Conservation (phyloP, 345 rosid species). For the Eucalyptus marginata region DNA sequence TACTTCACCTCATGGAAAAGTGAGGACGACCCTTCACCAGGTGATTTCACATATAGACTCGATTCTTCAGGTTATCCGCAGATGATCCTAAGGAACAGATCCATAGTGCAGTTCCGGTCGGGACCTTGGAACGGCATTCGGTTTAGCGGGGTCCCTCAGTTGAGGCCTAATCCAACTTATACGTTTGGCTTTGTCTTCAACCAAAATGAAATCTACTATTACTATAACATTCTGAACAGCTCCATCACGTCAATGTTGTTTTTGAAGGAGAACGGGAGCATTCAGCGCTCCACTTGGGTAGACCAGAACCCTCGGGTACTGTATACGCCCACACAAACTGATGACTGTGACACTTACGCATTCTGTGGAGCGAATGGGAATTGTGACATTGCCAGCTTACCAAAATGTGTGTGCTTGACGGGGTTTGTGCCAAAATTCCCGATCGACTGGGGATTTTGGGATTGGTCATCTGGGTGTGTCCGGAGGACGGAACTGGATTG, state of each 20-base stretch:
- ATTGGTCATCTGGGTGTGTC: too few relatives aligned
- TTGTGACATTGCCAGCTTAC: conserved; percentile 14
- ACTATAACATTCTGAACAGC: neutral
- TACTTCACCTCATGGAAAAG: conserved; percentile 27
- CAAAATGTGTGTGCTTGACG: conserved; percentile 25
- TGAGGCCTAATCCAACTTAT: neutral
- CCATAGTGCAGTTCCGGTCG: neutral
- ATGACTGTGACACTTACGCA: conserved; percentile 18
- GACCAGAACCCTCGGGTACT: conserved; percentile 5
- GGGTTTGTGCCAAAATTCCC: neutral
- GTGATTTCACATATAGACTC: conserved; percentile 7
- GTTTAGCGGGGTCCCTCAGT: conserved; percentile 32
- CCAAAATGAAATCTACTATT: conserved; percentile 16
- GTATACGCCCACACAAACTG: conserved; percentile 10
- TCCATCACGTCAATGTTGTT: conserved; percentile 1
- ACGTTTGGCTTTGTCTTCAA: conserved; percentile 12
- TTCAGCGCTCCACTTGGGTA: conserved; percentile 10
- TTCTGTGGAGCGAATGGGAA: conserved; percentile 24
- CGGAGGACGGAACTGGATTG: too few relatives aligned
- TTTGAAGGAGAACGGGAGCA: conserved; percentile 3
- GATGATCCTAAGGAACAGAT: too few relatives aligned
- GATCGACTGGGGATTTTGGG: too few relatives aligned
- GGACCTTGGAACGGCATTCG: conserved; percentile 41
- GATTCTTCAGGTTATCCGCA: conserved; percentile 17
- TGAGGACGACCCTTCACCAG: conserved; percentile 17